Evolutionary conservation across 2,329 filamentous ascomycete genomes (phyloP).

Genomic region (Fusarium nodosum): DNA sequence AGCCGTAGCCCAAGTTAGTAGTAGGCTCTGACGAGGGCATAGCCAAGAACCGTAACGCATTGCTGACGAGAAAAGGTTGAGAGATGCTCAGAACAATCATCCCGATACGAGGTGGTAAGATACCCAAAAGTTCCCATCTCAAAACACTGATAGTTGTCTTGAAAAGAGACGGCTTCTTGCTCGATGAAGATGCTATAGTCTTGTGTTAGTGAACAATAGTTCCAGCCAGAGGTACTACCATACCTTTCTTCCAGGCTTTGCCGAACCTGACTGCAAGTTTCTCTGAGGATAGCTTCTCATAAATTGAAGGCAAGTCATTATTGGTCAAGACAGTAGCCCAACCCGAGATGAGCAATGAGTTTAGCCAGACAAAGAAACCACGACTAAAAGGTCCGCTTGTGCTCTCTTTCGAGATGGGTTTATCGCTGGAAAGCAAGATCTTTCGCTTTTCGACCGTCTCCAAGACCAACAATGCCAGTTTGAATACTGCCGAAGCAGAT

Average conservation of each 20-base stretch:
- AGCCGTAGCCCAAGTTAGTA: conserved; percentile 50
- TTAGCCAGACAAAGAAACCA: conserved; percentile 54
- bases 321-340: conserved; percentile 56
- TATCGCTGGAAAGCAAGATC: conserved; percentile 57
- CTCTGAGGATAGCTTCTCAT: conserved; percentile 51
- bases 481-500: conserved; percentile 43
- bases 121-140: conserved; percentile 52
- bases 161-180: conserved; percentile 49
- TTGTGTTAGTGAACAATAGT: conserved; percentile 7
- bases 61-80: conserved; percentile 52
- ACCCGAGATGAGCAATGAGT: conserved; percentile 62
- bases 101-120: conserved; percentile 48
- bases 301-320: conserved; percentile 49
- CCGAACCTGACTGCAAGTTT: conserved; percentile 47
- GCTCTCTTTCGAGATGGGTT: conserved; percentile 62
- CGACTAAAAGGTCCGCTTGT: conserved; percentile 57
- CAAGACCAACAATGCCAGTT: conserved; percentile 47
- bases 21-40: conserved; percentile 45
- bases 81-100: conserved; percentile 51
- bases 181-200: conserved; percentile 21
- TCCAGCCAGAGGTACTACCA: background rate
- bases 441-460: conserved; percentile 53
- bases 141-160: conserved; percentile 45
- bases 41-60: conserved; percentile 49
- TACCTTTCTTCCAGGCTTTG: conserved; percentile 46